Evolutionary conservation across 345 rosid genomes (phyloP), one percentile per base, ranked within the genome.

Genomic region (Eucalyptus virginea): DNA sequence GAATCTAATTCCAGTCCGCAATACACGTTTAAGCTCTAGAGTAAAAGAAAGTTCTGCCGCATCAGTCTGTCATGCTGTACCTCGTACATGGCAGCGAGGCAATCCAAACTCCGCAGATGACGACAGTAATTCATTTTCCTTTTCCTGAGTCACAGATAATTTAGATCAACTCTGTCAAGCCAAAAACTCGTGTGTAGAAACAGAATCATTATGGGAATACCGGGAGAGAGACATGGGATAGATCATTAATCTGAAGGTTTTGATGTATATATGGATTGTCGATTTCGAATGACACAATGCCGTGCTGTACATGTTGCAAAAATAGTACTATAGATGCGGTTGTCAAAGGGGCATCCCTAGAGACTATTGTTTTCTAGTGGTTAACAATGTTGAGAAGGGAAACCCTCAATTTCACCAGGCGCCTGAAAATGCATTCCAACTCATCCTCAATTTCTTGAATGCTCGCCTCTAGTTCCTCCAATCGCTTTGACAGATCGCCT

Each of bases 361-460:
- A 34, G 44, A 9, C 45, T 72, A 34, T 6, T 4, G 44, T 34
- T 34, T 72, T 72, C 81, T 34, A 72, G 26, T 72, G 45, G 81
- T 72, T 72, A 34, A 69, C 26, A 34, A 34, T 9, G 14, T 72
- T 72, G 81, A 72, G 81, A 18, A 72, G 81, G 14, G 44, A 19
- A 72, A 72, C 81, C 81, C 48, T 88, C 81, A 30, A 88, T 65
- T 89, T 91, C 8, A 92, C 72, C 11, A 90, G 87, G 50, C 45
- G 48, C 89, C 91, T 86, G 56, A 88, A 90, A 42, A 87, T 87
- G 54, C 90, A 49, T 51, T 91, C 90, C 87, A 89, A 30, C 26
- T 58, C 89, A 44, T 89, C 89, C 50, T 88, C 88, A 9, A 81
- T 47, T 80, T 92, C 91, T 26, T 89, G 65, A 34, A 88, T 67